phyloP scores from a whole-genome alignment of 2,329 filamentous ascomycete genomes.

The Diaporthe amygdali region DNA sequence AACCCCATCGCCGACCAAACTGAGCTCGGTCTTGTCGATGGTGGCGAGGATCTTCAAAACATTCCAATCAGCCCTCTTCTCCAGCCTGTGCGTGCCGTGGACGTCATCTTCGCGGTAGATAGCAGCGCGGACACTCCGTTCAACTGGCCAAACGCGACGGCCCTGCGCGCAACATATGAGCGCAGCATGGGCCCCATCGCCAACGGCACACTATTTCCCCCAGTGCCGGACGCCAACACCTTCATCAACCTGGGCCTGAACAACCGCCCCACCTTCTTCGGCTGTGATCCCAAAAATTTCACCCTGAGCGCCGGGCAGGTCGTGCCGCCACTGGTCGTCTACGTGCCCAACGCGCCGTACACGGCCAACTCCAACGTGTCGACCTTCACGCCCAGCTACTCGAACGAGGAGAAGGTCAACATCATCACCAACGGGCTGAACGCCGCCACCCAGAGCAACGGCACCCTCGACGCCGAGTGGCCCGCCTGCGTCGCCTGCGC shows the following conservation, averaged over 20 bases:
- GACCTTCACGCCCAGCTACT: constrained; percentile 74
- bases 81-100: constrained; percentile 56
- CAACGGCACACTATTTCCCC: constrained; percentile 62
- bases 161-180: constrained; percentile 62
- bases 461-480: constrained; percentile 77
- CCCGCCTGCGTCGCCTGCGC: constrained; percentile 87
- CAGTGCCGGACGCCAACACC: constrained; percentile 58
- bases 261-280: constrained; percentile 66
- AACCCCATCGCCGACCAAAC: constrained; percentile 41
- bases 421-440: constrained; percentile 90
- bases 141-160: constrained; percentile 66
- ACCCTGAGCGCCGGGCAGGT: constrained; percentile 26
- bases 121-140: constrained; percentile 64
- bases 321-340: constrained; percentile 49
- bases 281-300: constrained; percentile 53
- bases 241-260: constrained; percentile 66
- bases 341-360: constrained; percentile 87
- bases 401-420: constrained; percentile 69
- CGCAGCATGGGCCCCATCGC: constrained; percentile 52
- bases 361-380: constrained; percentile 77
- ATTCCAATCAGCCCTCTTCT: constrained; percentile 58
- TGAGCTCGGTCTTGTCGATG: constrained; percentile 54
- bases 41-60: constrained; percentile 55
- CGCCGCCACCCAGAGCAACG: constrained; percentile 82
- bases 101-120: constrained; percentile 70